Evolutionary conservation across 2,329 filamentous ascomycete species (phyloP), one percentile per base, ranked within the genome.

Genomic region (Sporothrix schenckii): DNA sequence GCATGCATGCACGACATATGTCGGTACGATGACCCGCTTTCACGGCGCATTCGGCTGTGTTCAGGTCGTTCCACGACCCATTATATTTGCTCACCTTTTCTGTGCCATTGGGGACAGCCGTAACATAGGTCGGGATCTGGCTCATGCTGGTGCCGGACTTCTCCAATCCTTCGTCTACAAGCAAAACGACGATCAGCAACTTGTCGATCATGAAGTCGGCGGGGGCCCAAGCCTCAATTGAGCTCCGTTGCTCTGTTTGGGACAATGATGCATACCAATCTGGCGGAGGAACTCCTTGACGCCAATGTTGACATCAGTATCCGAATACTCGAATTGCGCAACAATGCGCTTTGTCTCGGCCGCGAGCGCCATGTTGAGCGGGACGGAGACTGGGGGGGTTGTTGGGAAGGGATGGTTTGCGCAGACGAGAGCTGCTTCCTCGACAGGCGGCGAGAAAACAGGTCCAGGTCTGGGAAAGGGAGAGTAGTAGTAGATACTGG

Each of bases 91-190:
- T 70, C 41, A 94, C 93, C 90, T 97, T 97, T 83, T 99, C 95
- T 3, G 94, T 97, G 76, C 95, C 95, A 86, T 98, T 95, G 78
- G 95, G 95, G 39, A 98, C 94, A 49, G 89, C 91, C 1, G 95
- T 98, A 75, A 99, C 94, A 81, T 97, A 99, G 54, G 94, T 97
- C 9, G 95, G 95, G 77, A 99, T 98, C 83, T 98, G 95, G 82
- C 92, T 94, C 83, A 99, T 82, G 75, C 91, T 93, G 44, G 92
- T 90, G 73, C 90, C 90, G 76, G 94, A 89, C 76, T 90, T 89
- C 72, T 88, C 82, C 74, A 98, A 83, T 39, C 95, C 95, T 83
- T 97, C 92, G 74, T 91, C 92, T 94, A 49, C 6, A 14, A 58
- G 58, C 13, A 34, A 44, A 19, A 66, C 39, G 44, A 24, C 4